A percentile compares a stretch with the other conserved stretches of the same genome.
phyloP scores from a whole-genome alignment of 2,329 filamentous ascomycete genomes.

The Beauveria varroae region DNA sequence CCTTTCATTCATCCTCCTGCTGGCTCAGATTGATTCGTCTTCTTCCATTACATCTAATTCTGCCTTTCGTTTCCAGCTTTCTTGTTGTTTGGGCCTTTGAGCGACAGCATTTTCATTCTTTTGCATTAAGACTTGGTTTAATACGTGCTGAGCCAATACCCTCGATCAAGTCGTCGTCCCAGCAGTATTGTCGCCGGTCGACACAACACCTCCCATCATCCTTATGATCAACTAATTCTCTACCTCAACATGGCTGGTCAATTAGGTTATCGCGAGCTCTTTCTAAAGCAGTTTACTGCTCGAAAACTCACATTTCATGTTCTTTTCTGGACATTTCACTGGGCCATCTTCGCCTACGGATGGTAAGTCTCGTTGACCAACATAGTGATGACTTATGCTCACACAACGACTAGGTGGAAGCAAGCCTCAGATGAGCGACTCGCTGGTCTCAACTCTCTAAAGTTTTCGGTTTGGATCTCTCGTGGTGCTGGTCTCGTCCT shows the following conservation, averaged over 20 bases:
- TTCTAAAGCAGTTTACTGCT: constrained; percentile 59
- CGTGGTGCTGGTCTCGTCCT: constrained; percentile 85
- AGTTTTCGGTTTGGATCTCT: constrained; percentile 92
- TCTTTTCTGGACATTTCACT: constrained; percentile 74
- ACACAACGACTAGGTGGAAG: constrained; percentile 55
- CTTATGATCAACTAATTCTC: constrained; percentile 14
- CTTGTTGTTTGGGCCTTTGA: neutral
- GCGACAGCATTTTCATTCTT: neutral
- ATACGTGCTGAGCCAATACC: neutral
- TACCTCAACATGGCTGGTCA: constrained; percentile 30
- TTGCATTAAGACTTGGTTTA: neutral
- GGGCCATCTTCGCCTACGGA: constrained; percentile 72
- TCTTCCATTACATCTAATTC: constrained; percentile 21
- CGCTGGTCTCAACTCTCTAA: constrained; percentile 69
- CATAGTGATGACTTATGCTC: neutral
- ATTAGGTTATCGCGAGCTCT: constrained; percentile 33
- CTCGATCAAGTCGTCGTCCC: neutral
- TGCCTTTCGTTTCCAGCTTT: neutral
- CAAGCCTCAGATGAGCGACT: constrained; percentile 63
- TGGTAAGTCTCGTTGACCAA: constrained; percentile 53
- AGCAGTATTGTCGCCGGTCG: constrained; percentile 44
- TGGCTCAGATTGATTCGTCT: constrained; percentile 48
- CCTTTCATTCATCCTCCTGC: constrained; percentile 32
- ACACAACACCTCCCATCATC: constrained; percentile 31
- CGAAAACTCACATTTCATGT: constrained; percentile 72